Evolutionary conservation across 148 eudicot species (phyloP).

Genomic region (Rhododendron molle): DNA sequence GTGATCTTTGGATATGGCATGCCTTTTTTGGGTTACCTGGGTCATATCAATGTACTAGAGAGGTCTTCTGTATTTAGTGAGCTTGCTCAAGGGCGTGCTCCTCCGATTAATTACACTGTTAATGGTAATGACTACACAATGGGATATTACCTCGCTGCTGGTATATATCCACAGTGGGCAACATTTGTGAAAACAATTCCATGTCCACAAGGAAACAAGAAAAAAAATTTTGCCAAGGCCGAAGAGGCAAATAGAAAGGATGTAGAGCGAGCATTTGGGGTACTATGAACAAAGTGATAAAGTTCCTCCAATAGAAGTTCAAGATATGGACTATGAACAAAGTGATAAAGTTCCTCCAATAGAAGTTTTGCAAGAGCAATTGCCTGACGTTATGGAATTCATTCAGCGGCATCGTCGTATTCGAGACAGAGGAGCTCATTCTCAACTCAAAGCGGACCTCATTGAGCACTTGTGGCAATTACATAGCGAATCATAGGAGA

Average conservation of each 20-base stretch:
- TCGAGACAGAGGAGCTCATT: not conserved
- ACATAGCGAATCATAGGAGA: too few species aligned
- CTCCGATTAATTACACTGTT: too few species aligned
- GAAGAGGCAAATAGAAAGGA: not conserved
- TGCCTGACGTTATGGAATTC: not conserved
- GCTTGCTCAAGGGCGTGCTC: too few species aligned
- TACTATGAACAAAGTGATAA: too few species aligned
- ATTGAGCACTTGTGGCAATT: not conserved
- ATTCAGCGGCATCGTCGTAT: not conserved
- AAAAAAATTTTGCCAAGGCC: not conserved
- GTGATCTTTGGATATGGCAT: too few species aligned
- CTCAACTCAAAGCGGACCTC: not conserved
- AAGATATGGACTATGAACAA: not conserved
- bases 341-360: not conserved
- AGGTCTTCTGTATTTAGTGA: too few species aligned
- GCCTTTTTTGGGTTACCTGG: too few species aligned
- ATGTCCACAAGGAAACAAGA: not conserved
- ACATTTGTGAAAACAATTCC: not conserved
- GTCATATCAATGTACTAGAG: too few species aligned
- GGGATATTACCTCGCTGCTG: not conserved
- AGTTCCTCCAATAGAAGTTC: too few species aligned
- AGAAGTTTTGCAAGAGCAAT: not conserved
- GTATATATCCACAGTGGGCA: not conserved
- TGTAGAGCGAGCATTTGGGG: not conserved
- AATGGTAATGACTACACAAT: not conserved